Conservation (phyloP, 352 stramenopile genomes). For the Phytophthora cryptogea region DNA sequence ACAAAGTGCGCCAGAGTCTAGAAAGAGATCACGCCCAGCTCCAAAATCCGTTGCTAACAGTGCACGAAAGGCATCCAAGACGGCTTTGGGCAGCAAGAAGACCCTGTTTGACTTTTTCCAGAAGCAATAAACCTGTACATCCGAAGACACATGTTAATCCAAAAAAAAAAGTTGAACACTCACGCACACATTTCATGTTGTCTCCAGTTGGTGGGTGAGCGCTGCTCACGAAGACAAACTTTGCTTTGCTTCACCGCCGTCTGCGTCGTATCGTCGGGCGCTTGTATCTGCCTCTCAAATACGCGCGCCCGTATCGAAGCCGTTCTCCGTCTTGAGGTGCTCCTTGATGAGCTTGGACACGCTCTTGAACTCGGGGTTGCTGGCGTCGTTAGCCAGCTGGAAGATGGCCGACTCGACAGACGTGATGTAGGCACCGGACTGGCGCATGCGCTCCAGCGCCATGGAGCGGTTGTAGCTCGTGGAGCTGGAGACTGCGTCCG, state of each 20-base stretch:
- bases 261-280: background rate
- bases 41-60: slow-evolving; percentile 18
- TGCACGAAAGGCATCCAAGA: slow-evolving; percentile 20
- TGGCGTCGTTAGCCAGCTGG: slow-evolving; percentile 92
- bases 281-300: background rate
- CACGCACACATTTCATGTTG: slow-evolving; percentile 20
- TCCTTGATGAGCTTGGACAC: slow-evolving; percentile 96
- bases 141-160: slow-evolving; percentile 14
- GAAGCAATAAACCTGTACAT: slow-evolving; percentile 23
- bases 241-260: background rate
- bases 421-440: slow-evolving; percentile 94
- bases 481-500: slow-evolving; percentile 94
- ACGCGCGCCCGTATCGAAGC: slow-evolving; percentile 44
- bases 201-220: slow-evolving; percentile 10
- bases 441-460: slow-evolving; percentile 92
- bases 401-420: slow-evolving; percentile 96
- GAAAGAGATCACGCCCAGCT: slow-evolving; percentile 28
- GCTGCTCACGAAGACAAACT: background rate
- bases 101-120: slow-evolving; percentile 61
- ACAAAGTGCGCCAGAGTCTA: slow-evolving; percentile 24
- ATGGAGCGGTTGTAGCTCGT: slow-evolving; percentile 91
- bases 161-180: slow-evolving; percentile 7
- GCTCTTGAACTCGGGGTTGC: slow-evolving; percentile 93
- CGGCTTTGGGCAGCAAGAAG: slow-evolving; percentile 12
- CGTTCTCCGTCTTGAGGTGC: slow-evolving; percentile 72